A percentile compares a stretch with the other conserved stretches of the same genome.
Evolutionary conservation across 2,329 filamentous ascomycete genomes (phyloP).

Genomic region (Pseudogymnoascus sp.): DNA sequence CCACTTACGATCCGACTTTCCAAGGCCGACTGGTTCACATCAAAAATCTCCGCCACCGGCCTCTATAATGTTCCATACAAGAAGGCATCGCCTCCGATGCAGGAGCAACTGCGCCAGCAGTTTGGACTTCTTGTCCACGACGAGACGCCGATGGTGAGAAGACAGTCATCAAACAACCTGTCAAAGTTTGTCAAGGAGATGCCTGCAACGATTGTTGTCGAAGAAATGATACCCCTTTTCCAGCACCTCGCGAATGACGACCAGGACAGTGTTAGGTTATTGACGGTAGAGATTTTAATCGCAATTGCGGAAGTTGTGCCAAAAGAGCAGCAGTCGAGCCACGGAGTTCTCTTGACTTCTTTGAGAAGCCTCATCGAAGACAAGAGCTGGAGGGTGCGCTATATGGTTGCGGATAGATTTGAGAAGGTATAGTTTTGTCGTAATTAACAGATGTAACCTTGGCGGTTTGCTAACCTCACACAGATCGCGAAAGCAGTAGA

Average conservation of each 20-base stretch:
- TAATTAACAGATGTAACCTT: not conserved
- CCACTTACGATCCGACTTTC: constrained; percentile 91
- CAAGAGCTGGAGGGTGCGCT: constrained; percentile 98
- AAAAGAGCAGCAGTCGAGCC: constrained; percentile 95
- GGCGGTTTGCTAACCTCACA: constrained; percentile 18
- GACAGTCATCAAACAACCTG: constrained; percentile 92
- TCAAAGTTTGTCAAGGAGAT: constrained; percentile 98
- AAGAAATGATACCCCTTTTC: constrained; percentile 98
- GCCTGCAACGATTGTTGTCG: constrained; percentile 82
- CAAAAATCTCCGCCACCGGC: constrained; percentile 95
- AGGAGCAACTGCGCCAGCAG: constrained; percentile 86
- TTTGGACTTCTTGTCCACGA: constrained; percentile 93
- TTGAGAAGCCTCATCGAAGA: constrained; percentile 93
- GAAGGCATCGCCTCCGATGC: constrained; percentile 79
- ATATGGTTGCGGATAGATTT: constrained; percentile 98
- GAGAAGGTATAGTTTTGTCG: constrained; percentile 66
- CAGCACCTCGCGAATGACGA: constrained; percentile 95
- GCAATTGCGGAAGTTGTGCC: constrained; percentile 95
- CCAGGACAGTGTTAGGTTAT: constrained; percentile 90
- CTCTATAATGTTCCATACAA: constrained; percentile 91
- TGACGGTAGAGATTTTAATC: constrained; percentile 95
- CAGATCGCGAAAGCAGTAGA: constrained; percentile 98
- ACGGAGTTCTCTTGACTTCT: constrained; percentile 85
- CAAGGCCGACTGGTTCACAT: constrained; percentile 99
- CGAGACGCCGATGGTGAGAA: constrained; percentile 97